A percentile compares a stretch with the other conserved stretches of the same genome.
These are phyloP conservation scores for Neodidymelliopsis sp. DNA, from an alignment of 2,329 filamentous ascomycete species.

Conservation along the genomic window DNA sequence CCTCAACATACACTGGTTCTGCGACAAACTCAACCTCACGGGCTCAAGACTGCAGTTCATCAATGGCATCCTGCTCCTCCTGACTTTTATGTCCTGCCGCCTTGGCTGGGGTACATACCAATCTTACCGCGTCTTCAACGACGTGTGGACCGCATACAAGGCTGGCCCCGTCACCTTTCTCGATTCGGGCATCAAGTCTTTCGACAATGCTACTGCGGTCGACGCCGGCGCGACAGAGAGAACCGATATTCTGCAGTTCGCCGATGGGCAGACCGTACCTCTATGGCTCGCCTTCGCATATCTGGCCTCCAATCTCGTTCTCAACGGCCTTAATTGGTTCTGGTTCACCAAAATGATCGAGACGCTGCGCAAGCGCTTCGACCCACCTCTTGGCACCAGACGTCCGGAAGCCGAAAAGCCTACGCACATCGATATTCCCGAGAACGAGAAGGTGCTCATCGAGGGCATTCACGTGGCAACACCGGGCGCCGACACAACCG, in stretches of 20 bases:
- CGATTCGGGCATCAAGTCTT: conserved; percentile 40
- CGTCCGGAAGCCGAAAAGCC: conserved; percentile 29
- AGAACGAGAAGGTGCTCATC: conserved; percentile 42
- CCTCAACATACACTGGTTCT: conserved; percentile 91
- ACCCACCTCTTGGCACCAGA: conserved; percentile 61
- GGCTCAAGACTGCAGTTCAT: conserved; percentile 76
- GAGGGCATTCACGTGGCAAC: conserved; percentile 45
- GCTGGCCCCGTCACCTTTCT: conserved; percentile 31
- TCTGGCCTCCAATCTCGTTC: conserved; percentile 71
- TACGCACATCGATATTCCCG: conserved; percentile 21
- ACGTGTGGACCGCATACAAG: conserved; percentile 64
- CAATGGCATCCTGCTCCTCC: conserved; percentile 76
- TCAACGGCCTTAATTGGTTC: conserved; percentile 81
- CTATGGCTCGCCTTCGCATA: conserved; percentile 75
- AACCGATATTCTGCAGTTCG: conserved; percentile 59
- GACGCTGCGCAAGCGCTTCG: conserved; percentile 78
- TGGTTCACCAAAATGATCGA: conserved; percentile 91
- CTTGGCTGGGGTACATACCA: conserved; percentile 80
- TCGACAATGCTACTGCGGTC: conserved; percentile 31
- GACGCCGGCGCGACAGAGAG: conserved; percentile 32
- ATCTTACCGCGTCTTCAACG: conserved; percentile 68
- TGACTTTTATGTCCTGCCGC: conserved; percentile 78
- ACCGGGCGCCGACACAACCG: conserved; percentile 27
- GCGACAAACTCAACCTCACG: conserved; percentile 84
- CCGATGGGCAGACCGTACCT: conserved; percentile 59